A percentile compares a stretch with the other conserved stretches of the same genome.
These are phyloP conservation scores for Forsythia viridissima DNA, from an alignment of 257 asterid genomes.

Conservation along the genomic window DNA sequence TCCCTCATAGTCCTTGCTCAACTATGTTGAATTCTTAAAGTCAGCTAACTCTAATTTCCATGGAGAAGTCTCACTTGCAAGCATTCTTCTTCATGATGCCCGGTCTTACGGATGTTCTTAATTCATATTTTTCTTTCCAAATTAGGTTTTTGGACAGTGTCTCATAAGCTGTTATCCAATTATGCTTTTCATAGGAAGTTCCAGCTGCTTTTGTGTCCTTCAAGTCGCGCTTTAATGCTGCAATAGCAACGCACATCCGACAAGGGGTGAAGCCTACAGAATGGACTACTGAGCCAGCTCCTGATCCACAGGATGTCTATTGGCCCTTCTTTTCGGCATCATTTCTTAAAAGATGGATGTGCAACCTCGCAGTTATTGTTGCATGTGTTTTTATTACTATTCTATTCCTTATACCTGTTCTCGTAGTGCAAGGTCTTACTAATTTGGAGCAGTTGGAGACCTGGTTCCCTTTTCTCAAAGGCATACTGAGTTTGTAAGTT, in stretches of 20 bases:
- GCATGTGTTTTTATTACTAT: constrained; percentile 59
- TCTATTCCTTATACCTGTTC: constrained; percentile 77
- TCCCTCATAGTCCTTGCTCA: neutral
- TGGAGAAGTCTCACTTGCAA: neutral
- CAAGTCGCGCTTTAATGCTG: constrained; percentile 81
- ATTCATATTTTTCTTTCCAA: constrained; percentile 9
- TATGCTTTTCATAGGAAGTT: constrained; percentile 56
- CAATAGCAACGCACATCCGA: constrained; percentile 63
- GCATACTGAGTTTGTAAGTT: constrained; percentile 68
- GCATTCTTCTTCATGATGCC: neutral
- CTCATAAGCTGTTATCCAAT: constrained; percentile 21
- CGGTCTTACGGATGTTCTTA: neutral
- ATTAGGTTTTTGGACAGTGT: constrained; percentile 5
- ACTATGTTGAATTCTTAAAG: neutral
- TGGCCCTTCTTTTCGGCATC: constrained; percentile 98
- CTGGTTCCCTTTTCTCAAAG: constrained; percentile 78
- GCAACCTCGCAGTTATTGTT: constrained; percentile 57
- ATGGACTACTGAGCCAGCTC: constrained; percentile 93
- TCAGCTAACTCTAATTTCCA: neutral
- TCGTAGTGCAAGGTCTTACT: constrained; percentile 92
- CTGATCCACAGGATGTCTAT: constrained; percentile 85
- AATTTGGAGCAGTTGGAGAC: constrained; percentile 82
- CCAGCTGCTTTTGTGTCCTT: constrained; percentile 96
- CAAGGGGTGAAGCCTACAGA: constrained; percentile 87
- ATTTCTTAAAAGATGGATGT: constrained; percentile 70